Conservation (phyloP, 2,329 filamentous ascomycete genomes). For the Pseudogymnoascus sp. region DNA sequence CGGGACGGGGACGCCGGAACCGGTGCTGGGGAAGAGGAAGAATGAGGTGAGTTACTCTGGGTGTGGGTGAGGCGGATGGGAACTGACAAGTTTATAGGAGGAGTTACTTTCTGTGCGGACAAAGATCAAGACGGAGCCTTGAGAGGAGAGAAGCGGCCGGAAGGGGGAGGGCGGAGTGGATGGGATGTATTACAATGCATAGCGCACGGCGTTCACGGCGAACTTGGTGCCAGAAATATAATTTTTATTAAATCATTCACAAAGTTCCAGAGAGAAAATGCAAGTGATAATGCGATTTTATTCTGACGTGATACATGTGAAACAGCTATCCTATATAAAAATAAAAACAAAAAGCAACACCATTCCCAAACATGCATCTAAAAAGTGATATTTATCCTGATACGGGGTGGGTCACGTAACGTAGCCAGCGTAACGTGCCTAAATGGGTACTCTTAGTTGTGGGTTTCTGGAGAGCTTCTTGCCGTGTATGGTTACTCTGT, state of each 20-base stretch:
- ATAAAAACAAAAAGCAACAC: background rate
- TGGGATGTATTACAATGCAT: background rate
- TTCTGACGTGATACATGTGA: background rate
- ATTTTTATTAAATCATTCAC: background rate
- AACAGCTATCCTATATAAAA: background rate
- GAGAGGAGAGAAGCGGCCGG: background rate
- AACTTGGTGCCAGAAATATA: background rate
- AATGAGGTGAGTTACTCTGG: conserved; percentile 49
- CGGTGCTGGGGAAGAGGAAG: conserved; percentile 66
- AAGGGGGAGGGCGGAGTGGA: background rate
- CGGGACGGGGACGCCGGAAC: conserved; percentile 52
- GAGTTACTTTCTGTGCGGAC: conserved; percentile 23
- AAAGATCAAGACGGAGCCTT: conserved; percentile 26
- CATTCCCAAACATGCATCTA: background rate
- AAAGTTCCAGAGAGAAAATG: background rate
- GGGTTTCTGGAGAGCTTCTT: background rate
- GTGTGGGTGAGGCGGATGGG: too few relatives aligned
- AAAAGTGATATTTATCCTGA: background rate
- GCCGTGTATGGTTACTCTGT: background rate
- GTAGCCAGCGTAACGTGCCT: conserved; percentile 3
- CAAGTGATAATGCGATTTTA: background rate
- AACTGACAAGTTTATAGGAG: conserved; percentile 19
- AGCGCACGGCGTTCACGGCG: background rate
- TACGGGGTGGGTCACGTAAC: background rate
- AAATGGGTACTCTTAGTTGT: background rate